These are phyloP conservation scores for Alisma plantagoaquatica DNA, from an alignment of 106 monocot species.

Conservation along the genomic window DNA sequence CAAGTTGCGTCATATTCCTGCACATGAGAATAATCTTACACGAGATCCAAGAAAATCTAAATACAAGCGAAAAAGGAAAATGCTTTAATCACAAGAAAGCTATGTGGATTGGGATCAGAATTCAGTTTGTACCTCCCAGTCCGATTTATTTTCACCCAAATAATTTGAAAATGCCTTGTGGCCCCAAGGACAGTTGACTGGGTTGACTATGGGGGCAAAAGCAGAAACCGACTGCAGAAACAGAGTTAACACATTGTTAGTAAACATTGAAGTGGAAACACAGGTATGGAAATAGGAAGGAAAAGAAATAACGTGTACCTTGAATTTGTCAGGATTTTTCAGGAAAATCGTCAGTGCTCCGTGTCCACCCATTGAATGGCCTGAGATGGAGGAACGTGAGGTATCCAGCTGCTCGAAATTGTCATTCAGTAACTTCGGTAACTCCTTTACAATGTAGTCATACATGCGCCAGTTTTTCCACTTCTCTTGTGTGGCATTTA, in stretches of 20 bases:
- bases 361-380: slow-evolving; percentile 99
- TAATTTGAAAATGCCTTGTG: slow-evolving; percentile 97
- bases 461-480: slow-evolving; percentile 99
- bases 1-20: slow-evolving; percentile 96
- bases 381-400: slow-evolving; percentile 72
- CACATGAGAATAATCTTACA: background rate
- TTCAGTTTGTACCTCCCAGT: slow-evolving; percentile 99
- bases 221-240: slow-evolving; percentile 79
- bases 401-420: slow-evolving; percentile 82
- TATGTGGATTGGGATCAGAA: too few relatives aligned
- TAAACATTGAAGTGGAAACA: too few relatives aligned
- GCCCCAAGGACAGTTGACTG: slow-evolving; percentile 89
- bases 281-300: too few relatives aligned
- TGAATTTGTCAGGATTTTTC: slow-evolving; percentile 74
- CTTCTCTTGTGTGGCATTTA: slow-evolving; percentile 79
- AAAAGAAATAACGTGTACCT: too few relatives aligned
- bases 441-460: slow-evolving; percentile 88
- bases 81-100: too few relatives aligned
- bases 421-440: slow-evolving; percentile 66
- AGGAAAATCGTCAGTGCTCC: slow-evolving; percentile 88
- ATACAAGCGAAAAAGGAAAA: too few relatives aligned
- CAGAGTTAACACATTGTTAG: slow-evolving; percentile 5
- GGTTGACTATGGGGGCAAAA: slow-evolving; percentile 83
- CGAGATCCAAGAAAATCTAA: background rate
- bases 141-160: slow-evolving; percentile 52